Percentiles rank a stretch among this genome's conserved stretches.
Evolutionary conservation across 139 green algal species (phyloP).

Genomic region (Closterium sp.): DNA sequence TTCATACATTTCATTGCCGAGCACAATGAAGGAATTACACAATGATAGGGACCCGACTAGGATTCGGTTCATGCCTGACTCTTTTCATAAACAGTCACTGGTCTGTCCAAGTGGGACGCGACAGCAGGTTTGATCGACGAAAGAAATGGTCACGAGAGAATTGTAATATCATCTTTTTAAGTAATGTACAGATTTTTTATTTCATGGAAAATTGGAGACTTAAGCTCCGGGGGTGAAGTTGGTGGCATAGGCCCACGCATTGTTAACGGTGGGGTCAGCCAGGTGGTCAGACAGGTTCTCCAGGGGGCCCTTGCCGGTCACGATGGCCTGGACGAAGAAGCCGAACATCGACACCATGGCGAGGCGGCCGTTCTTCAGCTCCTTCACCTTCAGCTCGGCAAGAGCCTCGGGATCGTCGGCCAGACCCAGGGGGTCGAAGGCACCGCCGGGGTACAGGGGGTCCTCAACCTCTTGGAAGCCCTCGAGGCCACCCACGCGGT

Average conservation of each 20-base stretch:
- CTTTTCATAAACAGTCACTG: no score
- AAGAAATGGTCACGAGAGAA: no score
- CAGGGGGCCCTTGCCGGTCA: constrained; percentile 81
- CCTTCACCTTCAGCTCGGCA: constrained; percentile 88
- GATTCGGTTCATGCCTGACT: no score
- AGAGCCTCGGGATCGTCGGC: constrained; percentile 89
- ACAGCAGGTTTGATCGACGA: no score
- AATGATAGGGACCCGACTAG: no score
- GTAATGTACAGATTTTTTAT: background rate
- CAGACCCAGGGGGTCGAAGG: constrained; percentile 80
- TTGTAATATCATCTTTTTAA: no score
- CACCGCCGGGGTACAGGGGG: constrained; percentile 70
- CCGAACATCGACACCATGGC: constrained; percentile 78
- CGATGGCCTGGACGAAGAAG: constrained; percentile 67
- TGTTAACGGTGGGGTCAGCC: constrained; percentile 76
- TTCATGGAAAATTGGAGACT: background rate
- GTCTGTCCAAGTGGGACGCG: no score
- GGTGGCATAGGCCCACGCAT: constrained; percentile 83
- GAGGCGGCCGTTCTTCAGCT: constrained; percentile 82
- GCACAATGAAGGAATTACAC: no score
- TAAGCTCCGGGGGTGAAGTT: constrained; percentile 26
- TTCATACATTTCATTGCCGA: no score
- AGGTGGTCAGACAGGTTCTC: constrained; percentile 88
- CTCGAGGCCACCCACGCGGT: constrained; percentile 86
- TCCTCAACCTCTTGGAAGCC: constrained; percentile 59